Conservation (phyloP, 306 rosid genomes). For the Vigna angularis region DNA sequence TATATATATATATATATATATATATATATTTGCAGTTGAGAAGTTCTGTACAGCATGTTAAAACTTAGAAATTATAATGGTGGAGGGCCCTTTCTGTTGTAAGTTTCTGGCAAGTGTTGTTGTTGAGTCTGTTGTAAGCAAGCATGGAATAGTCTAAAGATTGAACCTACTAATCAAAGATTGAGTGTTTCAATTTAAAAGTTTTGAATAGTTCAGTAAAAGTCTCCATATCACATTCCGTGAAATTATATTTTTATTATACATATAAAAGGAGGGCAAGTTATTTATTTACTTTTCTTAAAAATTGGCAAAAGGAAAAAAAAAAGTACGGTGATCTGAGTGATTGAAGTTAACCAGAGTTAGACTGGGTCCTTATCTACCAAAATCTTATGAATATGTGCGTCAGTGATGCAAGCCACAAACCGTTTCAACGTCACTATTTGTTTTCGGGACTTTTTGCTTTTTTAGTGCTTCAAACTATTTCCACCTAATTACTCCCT, state of each 20-base stretch:
- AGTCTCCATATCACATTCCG: neutral
- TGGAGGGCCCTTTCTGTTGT: too few species aligned
- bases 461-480: slow-evolving; percentile 5
- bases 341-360: neutral
- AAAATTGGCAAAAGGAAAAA: neutral
- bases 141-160: neutral
- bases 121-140: neutral
- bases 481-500: too few species aligned
- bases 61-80: too few species aligned
- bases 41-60: too few species aligned
- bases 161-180: neutral
- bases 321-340: neutral
- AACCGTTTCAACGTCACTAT: slow-evolving; percentile 5
- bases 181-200: slow-evolving; percentile 8
- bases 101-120: neutral
- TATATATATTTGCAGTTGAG: too few species aligned
- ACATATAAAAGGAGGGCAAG: too few species aligned
- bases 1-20: too few species aligned
- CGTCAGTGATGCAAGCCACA: neutral
- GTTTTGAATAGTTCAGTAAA: neutral
- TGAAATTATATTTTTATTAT: neutral
- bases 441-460: neutral
- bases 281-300: too few species aligned
- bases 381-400: neutral
- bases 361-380: neutral